Evolutionary conservation across 106 monocot genomes (phyloP).

Genomic region (Amphibolis antarctica): DNA sequence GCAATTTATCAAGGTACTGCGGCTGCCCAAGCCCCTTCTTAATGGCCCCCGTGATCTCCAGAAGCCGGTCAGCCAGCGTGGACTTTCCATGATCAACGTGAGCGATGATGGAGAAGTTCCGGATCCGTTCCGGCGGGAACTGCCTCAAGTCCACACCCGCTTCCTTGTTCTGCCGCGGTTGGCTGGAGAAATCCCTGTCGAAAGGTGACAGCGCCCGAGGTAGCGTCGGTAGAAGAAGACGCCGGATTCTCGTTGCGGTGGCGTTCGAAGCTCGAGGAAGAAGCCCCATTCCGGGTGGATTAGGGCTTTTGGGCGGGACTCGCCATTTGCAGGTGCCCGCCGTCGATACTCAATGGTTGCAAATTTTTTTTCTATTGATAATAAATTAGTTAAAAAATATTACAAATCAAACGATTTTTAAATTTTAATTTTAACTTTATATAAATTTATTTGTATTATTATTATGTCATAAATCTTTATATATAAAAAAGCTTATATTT

Average conservation of each 20-base stretch:
- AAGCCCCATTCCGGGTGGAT: neutral
- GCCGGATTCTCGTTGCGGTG: neutral
- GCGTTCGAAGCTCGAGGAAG: neutral
- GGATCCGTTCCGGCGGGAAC: constrained; percentile 55
- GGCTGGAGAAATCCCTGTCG: constrained; percentile 17
- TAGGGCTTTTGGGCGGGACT: neutral
- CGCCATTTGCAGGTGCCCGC: too few species aligned
- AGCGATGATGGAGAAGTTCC: constrained; percentile 5
- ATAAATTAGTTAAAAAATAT: too few species aligned
- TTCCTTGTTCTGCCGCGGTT: constrained; percentile 23
- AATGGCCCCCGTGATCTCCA: constrained; percentile 22
- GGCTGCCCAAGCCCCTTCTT: constrained; percentile 91
- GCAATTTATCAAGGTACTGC: constrained; percentile 94
- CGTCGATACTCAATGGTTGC: too few species aligned
- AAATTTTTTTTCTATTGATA: too few species aligned
- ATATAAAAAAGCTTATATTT: too few species aligned
- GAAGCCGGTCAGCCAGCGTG: constrained; percentile 23
- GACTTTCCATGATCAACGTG: constrained; percentile 14
- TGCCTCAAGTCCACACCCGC: constrained; percentile 45
- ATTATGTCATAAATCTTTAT: too few species aligned
- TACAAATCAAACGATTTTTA: too few species aligned
- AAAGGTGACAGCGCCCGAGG: neutral
- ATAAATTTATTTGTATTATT: too few species aligned
- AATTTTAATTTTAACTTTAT: too few species aligned
- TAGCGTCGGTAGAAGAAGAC: neutral